These are phyloP conservation scores for Paecilomyces fulvus DNA, from an alignment of 2,329 filamentous ascomycete species.

Conservation along the genomic window DNA sequence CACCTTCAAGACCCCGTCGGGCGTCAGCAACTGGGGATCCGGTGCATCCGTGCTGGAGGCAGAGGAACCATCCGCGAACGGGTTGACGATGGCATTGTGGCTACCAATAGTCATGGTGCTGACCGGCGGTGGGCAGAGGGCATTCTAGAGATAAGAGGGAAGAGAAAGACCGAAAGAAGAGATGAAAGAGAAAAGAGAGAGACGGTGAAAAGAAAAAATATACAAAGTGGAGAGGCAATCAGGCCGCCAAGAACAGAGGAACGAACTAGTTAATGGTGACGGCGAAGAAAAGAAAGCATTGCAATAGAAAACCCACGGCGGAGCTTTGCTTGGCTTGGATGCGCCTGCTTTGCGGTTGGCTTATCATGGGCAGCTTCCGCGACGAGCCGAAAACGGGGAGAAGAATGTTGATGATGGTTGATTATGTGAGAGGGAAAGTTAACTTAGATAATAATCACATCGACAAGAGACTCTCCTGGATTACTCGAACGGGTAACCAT, in stretches of 20 bases:
- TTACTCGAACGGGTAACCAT: not conserved
- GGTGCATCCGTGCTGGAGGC: slow-evolving; percentile 20
- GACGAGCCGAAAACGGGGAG: not conserved
- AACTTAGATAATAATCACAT: not conserved
- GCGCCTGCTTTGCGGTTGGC: not conserved
- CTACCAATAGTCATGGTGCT: slow-evolving; percentile 3
- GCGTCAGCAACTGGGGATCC: slow-evolving; percentile 26
- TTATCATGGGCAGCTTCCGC: not conserved
- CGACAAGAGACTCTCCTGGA: not conserved
- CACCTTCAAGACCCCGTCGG: slow-evolving; percentile 43
- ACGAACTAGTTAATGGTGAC: not conserved
- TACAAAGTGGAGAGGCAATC: slow-evolving; percentile 1
- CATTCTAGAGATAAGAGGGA: slow-evolving; percentile 5
- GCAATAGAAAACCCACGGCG: slow-evolving; percentile 1
- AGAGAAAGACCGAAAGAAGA: slow-evolving; percentile 3
- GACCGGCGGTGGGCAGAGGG: not conserved
- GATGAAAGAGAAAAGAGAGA: slow-evolving; percentile 8
- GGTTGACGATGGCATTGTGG: slow-evolving; percentile 8
- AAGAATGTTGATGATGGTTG: not conserved
- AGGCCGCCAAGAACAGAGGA: not conserved
- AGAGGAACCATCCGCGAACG: slow-evolving; percentile 15
- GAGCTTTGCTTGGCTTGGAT: not conserved
- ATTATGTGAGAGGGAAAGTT: too few species aligned
- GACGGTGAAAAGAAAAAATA: slow-evolving; percentile 1
- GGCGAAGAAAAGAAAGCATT: slow-evolving; percentile 3